These are phyloP conservation scores for Heliosperma pusillum DNA, from an alignment of 148 eudicot species.

Conservation along the genomic window DNA sequence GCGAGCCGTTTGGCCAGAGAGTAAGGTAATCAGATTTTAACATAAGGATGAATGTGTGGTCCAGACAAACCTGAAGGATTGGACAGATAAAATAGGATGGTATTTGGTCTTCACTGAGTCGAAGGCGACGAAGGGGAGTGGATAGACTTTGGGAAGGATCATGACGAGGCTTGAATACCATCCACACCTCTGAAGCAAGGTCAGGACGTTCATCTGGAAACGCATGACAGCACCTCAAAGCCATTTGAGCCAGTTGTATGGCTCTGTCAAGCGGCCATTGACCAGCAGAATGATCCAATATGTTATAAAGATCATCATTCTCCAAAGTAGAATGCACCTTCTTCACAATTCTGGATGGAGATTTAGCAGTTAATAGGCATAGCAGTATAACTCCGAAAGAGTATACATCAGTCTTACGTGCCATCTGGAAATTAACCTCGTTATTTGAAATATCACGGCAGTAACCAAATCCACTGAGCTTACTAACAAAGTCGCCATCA, in stretches of 20 bases:
- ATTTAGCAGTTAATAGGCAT: constrained; percentile 1
- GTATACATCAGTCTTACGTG: background rate
- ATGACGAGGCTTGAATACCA: constrained; percentile 55
- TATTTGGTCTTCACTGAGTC: background rate
- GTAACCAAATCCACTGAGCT: constrained; percentile 68
- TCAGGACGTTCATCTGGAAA: constrained; percentile 47
- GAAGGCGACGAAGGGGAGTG: background rate
- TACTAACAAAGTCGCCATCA: constrained; percentile 47
- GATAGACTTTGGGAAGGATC: constrained; percentile 41
- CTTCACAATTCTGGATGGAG: background rate
- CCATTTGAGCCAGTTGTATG: constrained; percentile 62
- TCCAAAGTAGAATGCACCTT: constrained; percentile 36
- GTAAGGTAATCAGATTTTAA: background rate
- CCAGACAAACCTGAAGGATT: constrained; percentile 4
- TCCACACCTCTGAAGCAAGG: constrained; percentile 60
- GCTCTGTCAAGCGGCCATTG: constrained; percentile 87
- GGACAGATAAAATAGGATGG: constrained; percentile 9
- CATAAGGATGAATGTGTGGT: background rate
- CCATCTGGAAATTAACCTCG: constrained; percentile 15
- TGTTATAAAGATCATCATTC: constrained; percentile 38
- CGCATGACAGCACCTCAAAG: constrained; percentile 56
- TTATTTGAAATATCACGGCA: constrained; percentile 35
- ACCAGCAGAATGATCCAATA: constrained; percentile 73
- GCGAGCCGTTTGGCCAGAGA: background rate
- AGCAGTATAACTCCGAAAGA: constrained; percentile 8